Evolutionary conservation across 148 eudicot genomes (phyloP).

Genomic region (Camellia lanceoleosa): DNA sequence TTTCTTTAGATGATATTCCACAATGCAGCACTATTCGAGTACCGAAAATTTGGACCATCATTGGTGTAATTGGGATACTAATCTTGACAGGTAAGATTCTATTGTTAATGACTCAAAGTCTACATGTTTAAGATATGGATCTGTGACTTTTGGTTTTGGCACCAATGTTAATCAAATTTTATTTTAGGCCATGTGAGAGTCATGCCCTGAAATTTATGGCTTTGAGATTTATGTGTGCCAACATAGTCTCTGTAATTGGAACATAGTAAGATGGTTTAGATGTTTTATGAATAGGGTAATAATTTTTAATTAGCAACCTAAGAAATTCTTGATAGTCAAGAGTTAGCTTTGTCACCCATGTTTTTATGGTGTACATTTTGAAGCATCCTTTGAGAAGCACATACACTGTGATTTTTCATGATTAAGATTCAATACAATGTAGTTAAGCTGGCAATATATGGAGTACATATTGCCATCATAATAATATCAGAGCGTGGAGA

Average conservation of each 20-base stretch:
- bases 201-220: not conserved
- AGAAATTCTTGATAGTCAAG: not conserved
- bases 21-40: constrained; percentile 57
- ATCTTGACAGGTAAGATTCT: constrained; percentile 69
- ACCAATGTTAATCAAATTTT: not conserved
- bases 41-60: constrained; percentile 73
- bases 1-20: constrained; percentile 70
- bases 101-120: not conserved
- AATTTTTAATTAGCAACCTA: not conserved
- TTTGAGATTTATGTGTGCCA: not conserved
- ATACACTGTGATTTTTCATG: not conserved
- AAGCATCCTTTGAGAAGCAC: not conserved
- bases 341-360: not conserved
- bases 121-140: too few species aligned
- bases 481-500: not conserved
- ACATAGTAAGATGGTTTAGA: not conserved
- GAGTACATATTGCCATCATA: not conserved
- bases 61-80: constrained; percentile 81
- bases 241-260: not conserved
- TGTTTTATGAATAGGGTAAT: not conserved
- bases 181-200: not conserved
- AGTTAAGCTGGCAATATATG: not conserved
- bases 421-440: not conserved
- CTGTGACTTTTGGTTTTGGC: too few species aligned
- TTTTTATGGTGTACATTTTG: not conserved